Base-by-base conservation (phyloP, 352 stramenopile species). In the Pythium utonaiense region DNA sequence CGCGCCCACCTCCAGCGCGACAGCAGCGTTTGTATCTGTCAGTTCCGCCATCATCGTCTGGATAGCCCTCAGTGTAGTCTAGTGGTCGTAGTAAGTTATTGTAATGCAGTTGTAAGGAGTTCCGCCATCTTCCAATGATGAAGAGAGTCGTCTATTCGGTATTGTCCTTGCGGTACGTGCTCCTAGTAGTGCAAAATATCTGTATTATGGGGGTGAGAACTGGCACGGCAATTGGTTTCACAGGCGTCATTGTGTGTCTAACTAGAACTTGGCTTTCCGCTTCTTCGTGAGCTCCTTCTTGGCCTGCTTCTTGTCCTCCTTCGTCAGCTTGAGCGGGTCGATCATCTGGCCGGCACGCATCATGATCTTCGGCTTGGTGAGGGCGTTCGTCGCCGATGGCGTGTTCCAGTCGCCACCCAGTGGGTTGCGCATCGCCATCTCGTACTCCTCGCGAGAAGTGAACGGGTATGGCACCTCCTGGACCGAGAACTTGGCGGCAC, bases 381-480 rank as follows among this genome's bases (percentile, higher is more conserved):
- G 79, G 25, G 93, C 83, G 50, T 96, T 96, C 17, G 96, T 93
- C 22, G 92, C 80, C 44, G 86, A 62, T 10, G 86, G 78, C 19
- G 96, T 98, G 74, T 99, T 98, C 96, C 96, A 99, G 65, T 96
- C 88, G 60, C 77, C 86, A 51, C 97, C 94, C 72, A 95, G 89
- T 53, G 83, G 96, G 77, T 91, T 97, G 74, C 78, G 90, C 86
- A 99, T 98, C 42, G 93, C 92, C 59, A 89, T 87, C 75, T 99
- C 96, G 75, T 99, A 99, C 78, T 99, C 91, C 64, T 95, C 91
- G 42, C 95, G 86, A 57, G 87, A 98, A 52, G 87, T 98, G 75
- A 98, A 99, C 28, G 97, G 97, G 76, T 99, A 99, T 54, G 97
- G 97, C 44, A 99, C 92, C 56, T 98, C 84, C 47, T 84, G 69